Base-by-base conservation (phyloP, 2,329 filamentous ascomycete genomes). In the Lecanoromycetidae sp. region DNA sequence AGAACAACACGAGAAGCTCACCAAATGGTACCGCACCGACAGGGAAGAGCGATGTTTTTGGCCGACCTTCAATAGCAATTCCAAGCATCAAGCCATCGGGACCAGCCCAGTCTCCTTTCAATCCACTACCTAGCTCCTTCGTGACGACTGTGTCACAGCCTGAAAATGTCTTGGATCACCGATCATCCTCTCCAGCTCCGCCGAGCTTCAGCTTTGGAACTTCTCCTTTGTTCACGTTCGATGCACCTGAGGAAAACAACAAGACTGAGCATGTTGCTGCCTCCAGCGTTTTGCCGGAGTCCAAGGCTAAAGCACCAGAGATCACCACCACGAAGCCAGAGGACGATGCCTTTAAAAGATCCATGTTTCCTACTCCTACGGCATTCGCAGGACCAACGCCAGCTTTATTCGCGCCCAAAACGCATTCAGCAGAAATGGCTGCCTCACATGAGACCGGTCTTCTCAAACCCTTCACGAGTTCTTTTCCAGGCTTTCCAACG, bases 181-280 rank as follows among this genome's bases (percentile, higher is more conserved):
- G 25, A 22, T 19, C 38, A 35, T 27, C 19, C 23, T 17, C n/a
- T 17, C 15, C 37, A 29, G 30, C 30, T 17, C 25, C 29, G 27
- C n/a, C 41, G 15, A 33, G 17, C 13, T 40, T 42, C 20, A 34
- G 36, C 1, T 50, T 46, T 36, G 37, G 6, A 6, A 50, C 48
- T 2, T 46, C 48, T 19, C 48, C 48, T 25, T 23, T 50, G 5
- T 50, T 50, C 37, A 20, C 5, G 17, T 27, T 41, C 20, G 12
- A 19, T 3, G 6, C 7, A 19, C 25, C 17, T 9, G 13, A 4
- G 9, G 9, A 35, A 34, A 40, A 27, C 19, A 6, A 13, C 20
- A 22, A 34, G 3, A 38, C 8, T 15, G 26, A 32, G n/a, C 36
- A 46, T 9, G 20, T 17, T 30, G 9, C 38, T 41, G 19, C 8